Base-by-base conservation (phyloP, 2,329 filamentous ascomycete species). In the Cyphellophora attinorum region DNA sequence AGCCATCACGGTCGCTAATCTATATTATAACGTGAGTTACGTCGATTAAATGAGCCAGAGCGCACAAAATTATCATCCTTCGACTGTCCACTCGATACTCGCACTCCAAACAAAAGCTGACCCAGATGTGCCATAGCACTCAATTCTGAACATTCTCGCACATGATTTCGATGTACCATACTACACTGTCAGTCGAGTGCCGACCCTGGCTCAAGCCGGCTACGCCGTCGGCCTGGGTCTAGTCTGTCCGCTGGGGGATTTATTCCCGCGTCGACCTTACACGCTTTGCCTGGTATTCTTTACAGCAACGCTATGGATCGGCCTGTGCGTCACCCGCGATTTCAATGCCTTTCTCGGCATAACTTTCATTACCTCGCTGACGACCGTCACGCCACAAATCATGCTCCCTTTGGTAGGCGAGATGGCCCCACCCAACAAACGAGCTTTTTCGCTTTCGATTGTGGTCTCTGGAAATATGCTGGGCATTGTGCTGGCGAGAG, bases 371-470 rank as follows among this genome's bases (percentile, higher is more conserved):
- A 76, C 74, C 8, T 77, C 79, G n/a, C 59, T 81, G n/a, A 79
- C 80, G 2, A 91, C 83, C 0, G 83, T 89, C 2, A 89, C 84
- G 3, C 84, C 82, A 10, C 77, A 81, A 55, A 61, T 81, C 35
- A 85, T 91, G 81, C 75, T 91, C 11, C 84, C 84, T 0, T 64
- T 91, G 0, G 81, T 88, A 0, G 81, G 82, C 2, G 82, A 89
- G 49, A 75, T 89, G 12, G 82, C 84, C 0, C 81, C 83, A 0
- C 65, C 74, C 0, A 61, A 77, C 27, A 72, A 78, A 17, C 74
- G 81, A 10, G 81, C 81, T 1, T 72, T 76, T 16, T 75, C 79
- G 10, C 65, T 89, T 4, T 79, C 80, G 5, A 75, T 89, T 38
- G 79, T 88, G 5, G 77, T 82, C 2, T 84, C 79, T 0, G 84